phyloP scores from a whole-genome alignment of 139 green algal species.

The Protoeuglena noctilucae region DNA sequence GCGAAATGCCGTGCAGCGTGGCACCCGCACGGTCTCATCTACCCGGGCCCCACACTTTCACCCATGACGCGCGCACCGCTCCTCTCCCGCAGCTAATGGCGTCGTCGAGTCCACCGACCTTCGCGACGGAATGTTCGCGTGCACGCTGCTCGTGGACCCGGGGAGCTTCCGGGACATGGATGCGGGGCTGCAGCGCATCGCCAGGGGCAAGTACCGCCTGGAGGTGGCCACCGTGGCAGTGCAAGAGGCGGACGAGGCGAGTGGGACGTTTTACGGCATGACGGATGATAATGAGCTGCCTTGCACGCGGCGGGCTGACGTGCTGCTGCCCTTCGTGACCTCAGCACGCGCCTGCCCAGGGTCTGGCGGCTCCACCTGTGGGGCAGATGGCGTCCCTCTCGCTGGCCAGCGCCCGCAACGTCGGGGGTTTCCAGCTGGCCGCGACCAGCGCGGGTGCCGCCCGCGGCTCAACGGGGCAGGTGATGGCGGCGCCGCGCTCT shows the following conservation, averaged over 20 bases:
- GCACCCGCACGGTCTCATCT: slow-evolving; percentile 3
- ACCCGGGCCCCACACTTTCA: neutral
- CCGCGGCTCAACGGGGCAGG: neutral
- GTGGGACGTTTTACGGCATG: too few relatives aligned
- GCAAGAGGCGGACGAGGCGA: too few relatives aligned
- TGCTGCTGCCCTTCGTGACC: slow-evolving; percentile 10
- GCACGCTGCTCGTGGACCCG: slow-evolving; percentile 58
- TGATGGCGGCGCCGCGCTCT: neutral
- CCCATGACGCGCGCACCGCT: neutral
- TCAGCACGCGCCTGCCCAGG: slow-evolving; percentile 5
- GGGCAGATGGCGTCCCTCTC: slow-evolving; percentile 4
- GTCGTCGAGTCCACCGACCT: neutral
- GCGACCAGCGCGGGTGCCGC: neutral
- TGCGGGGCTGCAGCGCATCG: slow-evolving; percentile 38
- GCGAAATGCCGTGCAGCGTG: neutral
- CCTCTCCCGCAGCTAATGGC: neutral
- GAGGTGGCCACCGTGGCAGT: slow-evolving; percentile 71
- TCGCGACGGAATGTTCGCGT: neutral
- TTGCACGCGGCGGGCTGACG: neutral
- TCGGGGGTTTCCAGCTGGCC: neutral
- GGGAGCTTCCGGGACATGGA: slow-evolving; percentile 69
- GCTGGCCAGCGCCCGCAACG: neutral
- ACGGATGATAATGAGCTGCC: neutral
- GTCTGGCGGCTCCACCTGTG: slow-evolving; percentile 1
- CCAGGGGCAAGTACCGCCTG: slow-evolving; percentile 37